Base-by-base conservation (phyloP, 139 green algal species). In the Volvox africanus region DNA sequence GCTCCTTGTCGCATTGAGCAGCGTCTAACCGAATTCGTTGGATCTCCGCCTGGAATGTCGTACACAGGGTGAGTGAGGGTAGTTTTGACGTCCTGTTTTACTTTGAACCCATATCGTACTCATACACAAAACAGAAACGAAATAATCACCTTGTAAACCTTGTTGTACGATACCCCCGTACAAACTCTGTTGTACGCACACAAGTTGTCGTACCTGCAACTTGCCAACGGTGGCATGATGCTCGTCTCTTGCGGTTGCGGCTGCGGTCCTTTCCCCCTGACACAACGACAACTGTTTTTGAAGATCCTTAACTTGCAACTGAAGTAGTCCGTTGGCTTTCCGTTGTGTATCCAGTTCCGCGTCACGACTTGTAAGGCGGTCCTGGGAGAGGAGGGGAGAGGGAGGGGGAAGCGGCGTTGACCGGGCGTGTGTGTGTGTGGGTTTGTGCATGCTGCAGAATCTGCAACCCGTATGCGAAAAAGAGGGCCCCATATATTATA, bases 261-360 rank as follows among this genome's bases (percentile, higher is more conserved):
- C 28, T 2, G 76, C 83, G 2, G 61, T 36, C 14, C 50, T 65
- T 12, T 94, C 88, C 0, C 50, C 83, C 20, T 73, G 44, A 65
- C 77, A 28, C 67, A 50, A 0, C 14, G 75, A 30, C 44, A 94
- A 67, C 65, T 88, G 61, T 78, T 92, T 92, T 77, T 94, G 92
- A 26, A 91, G 88, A 61, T 92, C 88, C 18, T 86, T 86, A 20
- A 93, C 71, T 76, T 90, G 75, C 73, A 90, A 61, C 73, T 90
- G 86, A 75, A 90, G 86, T 32, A 90, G 71, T n/a, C 44, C 61
- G 55, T 44, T 55, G 44, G 37, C 50, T 75, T 71, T 89, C 12
- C 55, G 30, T 35, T 75, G 50, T 22, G 19, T 24, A 17, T 89
- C 89, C 28, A 85, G 44, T 82, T 93, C 92, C 17, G 55, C 28